phyloP scores from a whole-genome alignment of 116 monocot species.

The Posidonia oceanica region DNA sequence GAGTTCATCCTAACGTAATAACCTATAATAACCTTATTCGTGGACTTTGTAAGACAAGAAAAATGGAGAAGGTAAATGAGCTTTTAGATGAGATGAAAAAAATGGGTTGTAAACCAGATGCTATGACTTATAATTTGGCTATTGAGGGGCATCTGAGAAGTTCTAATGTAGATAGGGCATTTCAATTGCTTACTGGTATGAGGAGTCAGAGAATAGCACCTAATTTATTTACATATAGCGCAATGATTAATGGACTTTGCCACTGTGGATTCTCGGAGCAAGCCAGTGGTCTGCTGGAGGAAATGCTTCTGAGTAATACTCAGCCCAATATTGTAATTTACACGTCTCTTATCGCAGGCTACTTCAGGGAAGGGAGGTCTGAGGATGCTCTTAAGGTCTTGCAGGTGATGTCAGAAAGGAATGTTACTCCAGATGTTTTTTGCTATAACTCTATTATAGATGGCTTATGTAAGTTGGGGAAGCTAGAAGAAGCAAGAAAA shows the following conservation, averaged over 20 bases:
- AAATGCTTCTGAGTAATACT: constrained; percentile 42
- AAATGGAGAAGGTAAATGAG: constrained; percentile 38
- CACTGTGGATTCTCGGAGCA: constrained; percentile 14
- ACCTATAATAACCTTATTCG: constrained; percentile 60
- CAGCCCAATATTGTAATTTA: constrained; percentile 43
- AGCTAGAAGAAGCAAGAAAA: constrained; percentile 45
- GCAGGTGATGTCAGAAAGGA: constrained; percentile 35
- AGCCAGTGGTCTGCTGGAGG: constrained; percentile 30
- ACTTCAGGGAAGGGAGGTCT: constrained; percentile 39
- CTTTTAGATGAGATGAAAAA: constrained; percentile 49
- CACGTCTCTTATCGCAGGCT: constrained; percentile 38
- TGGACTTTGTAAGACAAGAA: constrained; percentile 47
- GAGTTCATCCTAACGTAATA: constrained; percentile 34
- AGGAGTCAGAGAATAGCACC: constrained; percentile 21
- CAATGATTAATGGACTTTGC: constrained; percentile 45
- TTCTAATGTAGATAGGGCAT: constrained; percentile 20
- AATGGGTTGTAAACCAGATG: constrained; percentile 37
- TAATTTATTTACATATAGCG: constrained; percentile 44
- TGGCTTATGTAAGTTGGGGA: constrained; percentile 50
- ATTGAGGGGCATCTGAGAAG: constrained; percentile 48
- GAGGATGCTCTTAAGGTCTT: constrained; percentile 42
- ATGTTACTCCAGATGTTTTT: constrained; percentile 47
- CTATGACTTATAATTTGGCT: constrained; percentile 48
- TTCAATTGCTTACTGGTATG: constrained; percentile 48
- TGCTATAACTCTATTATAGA: constrained; percentile 72